Base-by-base conservation (phyloP, 2,329 filamentous ascomycete genomes). In the Xylariaceae sp. region DNA sequence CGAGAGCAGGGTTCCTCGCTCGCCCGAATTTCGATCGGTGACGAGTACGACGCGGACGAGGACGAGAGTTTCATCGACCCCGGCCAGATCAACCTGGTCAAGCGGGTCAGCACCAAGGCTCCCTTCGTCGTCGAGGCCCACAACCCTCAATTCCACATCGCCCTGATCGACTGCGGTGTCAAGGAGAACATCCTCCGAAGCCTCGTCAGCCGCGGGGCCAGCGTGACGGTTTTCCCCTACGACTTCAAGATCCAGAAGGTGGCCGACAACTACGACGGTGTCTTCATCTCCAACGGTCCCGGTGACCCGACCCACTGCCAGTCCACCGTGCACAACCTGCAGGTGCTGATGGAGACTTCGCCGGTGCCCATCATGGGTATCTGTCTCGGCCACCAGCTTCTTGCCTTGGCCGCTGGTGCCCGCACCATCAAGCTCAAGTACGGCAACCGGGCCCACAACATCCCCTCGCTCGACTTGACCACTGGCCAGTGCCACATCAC, bases 131-230 rank as follows among this genome's bases (percentile, higher is more conserved):
- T 97, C 50, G 84, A 86, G 63, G 88, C 89, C 36, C 78, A 81
- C 21, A 78, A 83, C 51, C 88, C 90, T 48, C 80, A 84, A 57
- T 83, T 87, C 63, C 92, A 98, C 69, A 80, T 98, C 53, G 92
- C 90, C 43, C 76, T 98, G 53, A 84, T 98, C 61, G 92, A 98
- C 69, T 98, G 92, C 59, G 92, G 92, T 72, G 92, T 97, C 53
- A 98, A 98, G 78, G 92, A 98, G 78, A 98, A 98, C 73, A 98
- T 98, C 57, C 81, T 98, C 44, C 88, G 92, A 59, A 94, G 86
- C 63, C 74, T 98, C 44, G 89, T 97, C 59, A 83, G 78, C 66
- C 88, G 92, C 49, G 92, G 92, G 45, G 87, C 89, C 38, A 89
- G 86, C 48, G 85, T 94, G 49, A 97, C 92, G 28, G 86, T 88